Percentiles rank a stretch among this genome's conserved stretches.
These are phyloP conservation scores for Raffaelea deltoideospora DNA, from an alignment of 2,329 filamentous ascomycete genomes.

Conservation along the genomic window DNA sequence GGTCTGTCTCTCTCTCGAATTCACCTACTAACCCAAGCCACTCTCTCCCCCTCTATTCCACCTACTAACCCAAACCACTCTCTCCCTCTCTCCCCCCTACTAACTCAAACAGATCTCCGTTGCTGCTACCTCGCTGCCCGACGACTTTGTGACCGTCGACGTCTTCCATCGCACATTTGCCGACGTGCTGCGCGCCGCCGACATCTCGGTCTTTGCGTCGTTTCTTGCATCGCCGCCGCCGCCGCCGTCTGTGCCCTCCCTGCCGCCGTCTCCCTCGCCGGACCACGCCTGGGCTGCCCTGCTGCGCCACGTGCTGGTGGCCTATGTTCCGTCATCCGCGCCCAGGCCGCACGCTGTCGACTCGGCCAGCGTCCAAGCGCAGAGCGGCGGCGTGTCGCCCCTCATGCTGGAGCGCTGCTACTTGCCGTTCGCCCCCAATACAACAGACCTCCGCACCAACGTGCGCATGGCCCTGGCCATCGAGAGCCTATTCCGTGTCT, in stretches of 20 bases:
- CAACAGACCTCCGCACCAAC: slow-evolving; percentile 47
- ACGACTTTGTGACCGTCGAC: slow-evolving; percentile 23
- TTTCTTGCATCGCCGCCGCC: slow-evolving; percentile 24
- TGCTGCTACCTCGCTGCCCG: slow-evolving; percentile 28
- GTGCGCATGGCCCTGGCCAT: slow-evolving; percentile 56
- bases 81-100: slow-evolving; percentile 3
- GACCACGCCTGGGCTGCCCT: slow-evolving; percentile 26
- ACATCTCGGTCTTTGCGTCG: slow-evolving; percentile 39
- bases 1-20: slow-evolving; percentile 16
- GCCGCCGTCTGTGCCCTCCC: not conserved
- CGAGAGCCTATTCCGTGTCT: slow-evolving; percentile 46
- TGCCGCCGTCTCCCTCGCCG: slow-evolving; percentile 12
- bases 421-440: slow-evolving; percentile 50
- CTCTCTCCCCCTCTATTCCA: not conserved
- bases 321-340: slow-evolving; percentile 26
- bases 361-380: slow-evolving; percentile 19
- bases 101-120: slow-evolving; percentile 25
- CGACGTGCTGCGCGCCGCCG: slow-evolving; percentile 38
- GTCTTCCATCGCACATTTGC: slow-evolving; percentile 45
- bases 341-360: slow-evolving; percentile 26
- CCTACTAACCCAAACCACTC: not conserved
- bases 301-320: slow-evolving; percentile 26
- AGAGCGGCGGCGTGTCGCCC: slow-evolving; percentile 23
- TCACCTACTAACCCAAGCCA: not conserved
- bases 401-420: slow-evolving; percentile 41